A percentile compares a stretch with the other conserved stretches of the same genome.
phyloP scores from a whole-genome alignment of 2,329 filamentous ascomycete species.

The Myriangium duriaei region DNA sequence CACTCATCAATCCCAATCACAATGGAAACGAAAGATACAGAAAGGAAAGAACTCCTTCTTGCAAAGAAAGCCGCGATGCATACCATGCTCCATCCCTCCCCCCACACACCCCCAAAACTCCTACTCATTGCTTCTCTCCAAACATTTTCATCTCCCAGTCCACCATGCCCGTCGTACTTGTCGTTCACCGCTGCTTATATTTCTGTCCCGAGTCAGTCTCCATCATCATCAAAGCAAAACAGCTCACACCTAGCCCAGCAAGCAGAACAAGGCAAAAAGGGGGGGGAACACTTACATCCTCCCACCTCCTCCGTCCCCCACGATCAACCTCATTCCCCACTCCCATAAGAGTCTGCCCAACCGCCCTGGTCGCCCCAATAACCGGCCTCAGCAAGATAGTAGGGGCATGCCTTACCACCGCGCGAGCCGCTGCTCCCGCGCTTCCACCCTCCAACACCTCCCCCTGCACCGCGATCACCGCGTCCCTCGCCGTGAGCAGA shows the following conservation, averaged over 20 bases:
- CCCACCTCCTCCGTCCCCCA: constrained; percentile 63
- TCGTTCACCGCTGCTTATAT: constrained; percentile 11
- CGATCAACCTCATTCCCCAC: constrained; percentile 87
- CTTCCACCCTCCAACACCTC: constrained; percentile 80
- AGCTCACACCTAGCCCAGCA: constrained; percentile 1
- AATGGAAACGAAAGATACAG: too few species aligned
- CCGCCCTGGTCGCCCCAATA: constrained; percentile 77
- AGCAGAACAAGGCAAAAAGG: not conserved
- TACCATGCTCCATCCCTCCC: too few species aligned
- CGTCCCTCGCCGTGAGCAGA: constrained; percentile 73
- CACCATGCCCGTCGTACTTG: too few species aligned
- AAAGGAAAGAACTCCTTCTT: too few species aligned
- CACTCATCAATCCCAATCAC: too few species aligned
- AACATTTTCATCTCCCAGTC: too few species aligned
- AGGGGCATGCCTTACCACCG: constrained; percentile 70
- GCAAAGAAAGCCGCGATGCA: too few species aligned
- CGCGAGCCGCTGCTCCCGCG: constrained; percentile 66
- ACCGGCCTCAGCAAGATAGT: constrained; percentile 85
- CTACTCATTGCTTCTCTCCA: too few species aligned
- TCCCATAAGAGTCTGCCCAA: constrained; percentile 80
- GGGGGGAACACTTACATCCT: constrained; percentile 58
- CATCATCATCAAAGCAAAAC: constrained; percentile 1
- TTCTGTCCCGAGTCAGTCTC: constrained; percentile 10
- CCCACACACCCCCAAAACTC: too few species aligned
- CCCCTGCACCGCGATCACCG: constrained; percentile 85